Base-by-base conservation (phyloP, 2,329 filamentous ascomycete genomes). In the Diaporthe batatas region DNA sequence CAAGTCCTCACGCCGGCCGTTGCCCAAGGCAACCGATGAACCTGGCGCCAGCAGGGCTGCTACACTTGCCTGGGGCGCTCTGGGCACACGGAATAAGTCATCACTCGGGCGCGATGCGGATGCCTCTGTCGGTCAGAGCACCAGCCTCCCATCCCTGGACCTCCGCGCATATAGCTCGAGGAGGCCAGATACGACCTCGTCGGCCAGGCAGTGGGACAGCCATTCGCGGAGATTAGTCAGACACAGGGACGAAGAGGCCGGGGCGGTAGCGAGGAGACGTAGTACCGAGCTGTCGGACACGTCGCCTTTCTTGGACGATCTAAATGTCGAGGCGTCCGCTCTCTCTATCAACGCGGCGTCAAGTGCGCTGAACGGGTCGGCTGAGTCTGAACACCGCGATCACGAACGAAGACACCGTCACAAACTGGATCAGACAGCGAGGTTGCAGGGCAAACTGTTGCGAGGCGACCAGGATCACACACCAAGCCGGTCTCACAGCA, bases 11-110 rank as follows among this genome's bases (percentile, higher is more conserved):
- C 84, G 84, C 32, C 84, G 84, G 65, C 79, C 83, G 3, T 74
- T 84, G 42, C 79, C 83, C 12, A 87, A 82, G 70, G 81, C 81
- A 23, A 81, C 81, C 47, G 89, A 90, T 70, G 87, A 83, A 21
- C 83, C 84, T 11, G 85, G 90, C 0, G 87, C 90, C 16, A 91
- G 86, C 79, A 91, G 90, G 78, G 91, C 91, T 53, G 91, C 91
- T 34, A 89, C 88, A 3, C 78, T 92, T 68, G 91, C 91, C 42
- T 93, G 91, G 90, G 85, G 80, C 69, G 83, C 84, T 23, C 79
- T 88, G 18, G 82, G 82, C 16, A 81, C 84, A 6, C 81, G 80
- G 74, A 84, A 86, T 36, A 81, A 80, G 57, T 57, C 55, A 59
- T 32, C 68, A 7, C 57, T 42, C 25, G 67, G 71, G 55, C 67